Percentiles rank a stretch among this genome's conserved stretches.
Evolutionary conservation across 78 protist species (phyloP).

Genomic region (Dictyostelium intermedium): DNA sequence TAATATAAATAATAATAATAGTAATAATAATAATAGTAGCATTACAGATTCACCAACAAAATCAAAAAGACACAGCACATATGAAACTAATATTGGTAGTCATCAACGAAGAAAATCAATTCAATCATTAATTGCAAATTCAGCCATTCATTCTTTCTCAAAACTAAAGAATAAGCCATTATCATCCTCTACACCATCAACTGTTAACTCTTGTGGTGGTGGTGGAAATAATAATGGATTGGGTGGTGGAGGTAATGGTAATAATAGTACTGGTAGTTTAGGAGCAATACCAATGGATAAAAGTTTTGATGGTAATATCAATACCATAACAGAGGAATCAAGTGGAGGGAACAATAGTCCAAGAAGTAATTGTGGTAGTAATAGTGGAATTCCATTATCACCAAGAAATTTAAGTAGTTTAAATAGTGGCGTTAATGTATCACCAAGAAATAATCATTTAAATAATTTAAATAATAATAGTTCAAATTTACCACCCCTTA

Average conservation of each 20-base stretch:
- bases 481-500: neutral
- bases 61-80: conserved; percentile 14
- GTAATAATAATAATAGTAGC: neutral
- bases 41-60: neutral
- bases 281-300: neutral
- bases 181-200: neutral
- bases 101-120: conserved; percentile 7
- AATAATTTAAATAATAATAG: neutral
- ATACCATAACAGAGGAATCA: neutral
- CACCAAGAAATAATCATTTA: neutral
- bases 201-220: neutral
- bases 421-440: neutral
- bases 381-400: neutral
- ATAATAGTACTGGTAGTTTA: neutral
- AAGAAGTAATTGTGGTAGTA: neutral
- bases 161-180: conserved; percentile 10
- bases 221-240: neutral
- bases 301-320: neutral
- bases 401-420: neutral
- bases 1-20: neutral
- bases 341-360: neutral
- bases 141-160: neutral
- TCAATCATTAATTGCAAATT: conserved; percentile 1
- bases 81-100: conserved; percentile 23
- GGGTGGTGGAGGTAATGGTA: too few species aligned